Evolutionary conservation across 192 early-diverging fungal genomes (phyloP).

Genomic region (Mortierella alpina): DNA sequence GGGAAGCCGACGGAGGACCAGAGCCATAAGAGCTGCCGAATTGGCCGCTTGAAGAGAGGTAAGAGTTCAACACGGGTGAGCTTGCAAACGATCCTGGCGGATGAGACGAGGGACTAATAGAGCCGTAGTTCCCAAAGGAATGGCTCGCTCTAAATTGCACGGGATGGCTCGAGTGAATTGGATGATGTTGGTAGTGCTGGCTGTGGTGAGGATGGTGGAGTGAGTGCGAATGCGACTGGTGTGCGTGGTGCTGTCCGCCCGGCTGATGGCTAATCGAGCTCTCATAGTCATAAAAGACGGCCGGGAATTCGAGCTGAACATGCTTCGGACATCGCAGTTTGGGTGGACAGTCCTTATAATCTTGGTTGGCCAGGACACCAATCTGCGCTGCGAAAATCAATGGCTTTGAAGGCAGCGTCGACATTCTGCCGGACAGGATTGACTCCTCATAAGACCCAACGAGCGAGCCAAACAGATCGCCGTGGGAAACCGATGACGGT

Average conservation of each 20-base stretch:
- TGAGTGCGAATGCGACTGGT: slow-evolving; percentile 18
- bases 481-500: slow-evolving; percentile 19
- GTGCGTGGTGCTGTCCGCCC: slow-evolving; percentile 3
- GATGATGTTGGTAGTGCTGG: slow-evolving; percentile 1
- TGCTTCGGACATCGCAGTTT: slow-evolving; percentile 76
- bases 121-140: slow-evolving; percentile 15
- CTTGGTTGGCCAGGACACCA: slow-evolving; percentile 74
- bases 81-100: slow-evolving; percentile 29
- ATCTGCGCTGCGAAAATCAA: slow-evolving; percentile 78
- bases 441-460: slow-evolving; percentile 75
- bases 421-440: slow-evolving; percentile 81
- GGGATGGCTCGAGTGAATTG: not conserved
- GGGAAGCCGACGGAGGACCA: not conserved
- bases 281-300: slow-evolving; percentile 78
- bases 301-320: slow-evolving; percentile 71
- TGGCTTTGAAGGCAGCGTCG: slow-evolving; percentile 78
- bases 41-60: slow-evolving; percentile 6
- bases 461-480: slow-evolving; percentile 52
- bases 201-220: slow-evolving; percentile 5
- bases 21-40: slow-evolving; percentile 8
- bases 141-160: slow-evolving; percentile 5
- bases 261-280: slow-evolving; percentile 24
- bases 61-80: slow-evolving; percentile 14
- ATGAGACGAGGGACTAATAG: slow-evolving; percentile 23
- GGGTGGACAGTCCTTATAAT: slow-evolving; percentile 64